Conservation (phyloP, 805 yeast species). For the Teunomyces cretensis region DNA sequence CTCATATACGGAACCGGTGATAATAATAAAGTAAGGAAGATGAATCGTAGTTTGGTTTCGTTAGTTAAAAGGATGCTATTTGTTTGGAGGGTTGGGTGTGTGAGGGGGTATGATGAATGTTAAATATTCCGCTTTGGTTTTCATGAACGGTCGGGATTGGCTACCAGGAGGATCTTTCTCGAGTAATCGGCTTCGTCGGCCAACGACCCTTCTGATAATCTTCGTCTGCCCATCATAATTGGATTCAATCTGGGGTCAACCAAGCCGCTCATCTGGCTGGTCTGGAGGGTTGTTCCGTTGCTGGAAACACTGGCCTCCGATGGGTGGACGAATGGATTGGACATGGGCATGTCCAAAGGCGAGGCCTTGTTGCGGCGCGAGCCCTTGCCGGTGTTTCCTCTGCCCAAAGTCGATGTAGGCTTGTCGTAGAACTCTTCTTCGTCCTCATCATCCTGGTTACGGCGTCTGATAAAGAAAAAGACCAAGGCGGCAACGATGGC, state of each 20-base stretch:
- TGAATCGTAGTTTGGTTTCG: neutral
- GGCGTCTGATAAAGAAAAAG: constrained; percentile 33
- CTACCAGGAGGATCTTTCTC: constrained; percentile 78
- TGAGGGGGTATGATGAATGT: neutral
- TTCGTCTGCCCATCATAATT: constrained; percentile 75
- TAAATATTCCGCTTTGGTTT: neutral
- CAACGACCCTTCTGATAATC: constrained; percentile 81
- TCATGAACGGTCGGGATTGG: constrained; percentile 75
- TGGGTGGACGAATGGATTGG: constrained; percentile 65
- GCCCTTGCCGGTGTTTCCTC: constrained; percentile 34
- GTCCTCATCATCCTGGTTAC: constrained; percentile 52
- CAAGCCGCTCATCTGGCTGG: constrained; percentile 11
- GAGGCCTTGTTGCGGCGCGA: constrained; percentile 24
- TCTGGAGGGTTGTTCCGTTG: constrained; percentile 11
- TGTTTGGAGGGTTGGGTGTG: neutral
- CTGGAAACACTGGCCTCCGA: constrained; percentile 43
- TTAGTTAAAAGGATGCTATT: neutral
- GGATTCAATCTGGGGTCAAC: constrained; percentile 71
- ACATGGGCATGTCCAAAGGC: constrained; percentile 35
- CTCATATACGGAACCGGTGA: neutral
- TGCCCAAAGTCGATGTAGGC: constrained; percentile 32
- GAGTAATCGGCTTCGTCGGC: constrained; percentile 85
- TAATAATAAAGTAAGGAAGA: neutral
- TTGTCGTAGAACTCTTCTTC: constrained; percentile 36
- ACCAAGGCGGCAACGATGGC: constrained; percentile 21